Evolutionary conservation across 176 grass and related monocot genomes (phyloP).

Genomic region (Carex scoparia): DNA sequence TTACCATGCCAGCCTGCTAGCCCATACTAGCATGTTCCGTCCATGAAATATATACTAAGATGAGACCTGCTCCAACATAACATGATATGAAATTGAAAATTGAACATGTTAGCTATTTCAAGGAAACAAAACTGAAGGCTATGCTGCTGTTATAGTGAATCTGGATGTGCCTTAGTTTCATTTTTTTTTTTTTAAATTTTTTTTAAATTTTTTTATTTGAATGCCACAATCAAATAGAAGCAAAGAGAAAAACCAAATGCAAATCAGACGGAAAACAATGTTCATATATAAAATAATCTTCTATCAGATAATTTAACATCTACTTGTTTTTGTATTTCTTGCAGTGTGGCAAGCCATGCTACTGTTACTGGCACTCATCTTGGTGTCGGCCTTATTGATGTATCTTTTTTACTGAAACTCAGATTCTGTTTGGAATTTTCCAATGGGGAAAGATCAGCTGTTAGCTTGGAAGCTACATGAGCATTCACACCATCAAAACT

Average conservation of each 20-base stretch:
- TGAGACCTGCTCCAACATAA: neutral
- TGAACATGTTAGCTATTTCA: neutral
- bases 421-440: conserved; percentile 76
- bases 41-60: neutral
- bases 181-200: neutral
- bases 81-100: neutral
- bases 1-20: neutral
- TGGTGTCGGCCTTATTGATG: conserved; percentile 52
- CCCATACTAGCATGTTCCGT: neutral
- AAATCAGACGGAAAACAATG: neutral
- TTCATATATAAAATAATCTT: neutral
- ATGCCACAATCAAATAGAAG: neutral
- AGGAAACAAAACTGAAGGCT: neutral
- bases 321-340: conserved; percentile 8
- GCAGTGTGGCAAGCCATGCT: conserved; percentile 86
- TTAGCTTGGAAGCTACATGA: conserved; percentile 47
- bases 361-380: conserved; percentile 57
- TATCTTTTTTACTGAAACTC: conserved; percentile 56
- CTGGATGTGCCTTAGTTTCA: neutral
- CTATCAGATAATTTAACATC: neutral
- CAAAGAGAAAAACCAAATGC: neutral
- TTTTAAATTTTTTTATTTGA: neutral
- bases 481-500: conserved; percentile 39
- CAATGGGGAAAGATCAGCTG: conserved; percentile 38
- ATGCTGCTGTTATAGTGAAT: neutral